Evolutionary conservation across 257 asterid genomes (phyloP).

Genomic region (Nicotiana otophora): DNA sequence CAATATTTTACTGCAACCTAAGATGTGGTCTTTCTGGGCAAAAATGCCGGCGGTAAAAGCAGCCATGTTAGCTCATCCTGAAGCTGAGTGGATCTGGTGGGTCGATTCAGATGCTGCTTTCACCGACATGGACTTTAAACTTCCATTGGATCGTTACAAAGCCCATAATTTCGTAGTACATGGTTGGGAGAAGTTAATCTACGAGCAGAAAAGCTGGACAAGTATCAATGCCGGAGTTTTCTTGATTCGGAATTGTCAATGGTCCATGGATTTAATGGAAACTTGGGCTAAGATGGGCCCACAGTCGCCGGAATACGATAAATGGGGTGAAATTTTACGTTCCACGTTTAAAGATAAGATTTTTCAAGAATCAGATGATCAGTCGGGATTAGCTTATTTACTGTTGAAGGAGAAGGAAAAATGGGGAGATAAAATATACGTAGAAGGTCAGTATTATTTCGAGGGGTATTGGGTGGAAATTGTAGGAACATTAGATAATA

Average conservation of each 20-base stretch:
- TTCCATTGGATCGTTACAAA: conserved; percentile 63
- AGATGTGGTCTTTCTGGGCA: conserved; percentile 95
- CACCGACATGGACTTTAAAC: conserved; percentile 91
- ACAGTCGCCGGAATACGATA: conserved; percentile 55
- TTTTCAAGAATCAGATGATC: conserved; percentile 81
- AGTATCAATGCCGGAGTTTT: conserved; percentile 96
- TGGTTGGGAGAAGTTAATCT: conserved; percentile 66
- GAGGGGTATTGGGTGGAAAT: conserved; percentile 96
- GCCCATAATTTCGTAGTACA: conserved; percentile 66
- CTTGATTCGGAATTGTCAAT: conserved; percentile 73
- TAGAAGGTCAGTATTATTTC: conserved; percentile 65
- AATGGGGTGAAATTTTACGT: conserved; percentile 65
- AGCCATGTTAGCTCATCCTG: conserved; percentile 94
- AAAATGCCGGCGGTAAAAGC: conserved; percentile 75
- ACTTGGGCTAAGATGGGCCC: conserved; percentile 95
- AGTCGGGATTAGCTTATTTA: conserved; percentile 63
- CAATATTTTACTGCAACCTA: conserved; percentile 60
- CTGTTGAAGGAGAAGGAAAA: conserved; percentile 56
- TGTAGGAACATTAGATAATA: conserved; percentile 49
- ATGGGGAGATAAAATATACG: conserved; percentile 63
- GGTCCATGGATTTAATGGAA: conserved; percentile 86
- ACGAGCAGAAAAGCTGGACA: conserved; percentile 73
- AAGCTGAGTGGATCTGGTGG: conserved; percentile 99
- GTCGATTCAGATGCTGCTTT: conserved; percentile 95
- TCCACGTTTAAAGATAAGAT: conserved; percentile 57